A percentile compares a stretch with the other conserved stretches of the same genome.
Conservation (phyloP, 140 eudicot genomes). For the Flaveria floridana region DNA sequence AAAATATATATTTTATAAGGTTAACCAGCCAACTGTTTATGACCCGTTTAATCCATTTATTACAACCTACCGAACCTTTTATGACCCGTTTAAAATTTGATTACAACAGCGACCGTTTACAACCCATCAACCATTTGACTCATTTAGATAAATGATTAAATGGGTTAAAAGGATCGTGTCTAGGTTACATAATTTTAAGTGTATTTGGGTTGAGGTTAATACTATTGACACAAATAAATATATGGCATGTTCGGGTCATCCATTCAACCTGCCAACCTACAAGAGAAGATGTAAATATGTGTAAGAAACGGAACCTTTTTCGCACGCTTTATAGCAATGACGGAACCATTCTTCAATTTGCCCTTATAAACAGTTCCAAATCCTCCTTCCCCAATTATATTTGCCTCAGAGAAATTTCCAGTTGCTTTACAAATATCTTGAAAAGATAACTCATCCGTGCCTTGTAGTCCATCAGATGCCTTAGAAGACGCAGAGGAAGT, state of each 20-base stretch:
- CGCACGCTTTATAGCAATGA: constrained; percentile 72
- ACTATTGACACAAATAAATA: background rate
- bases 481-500: constrained; percentile 40
- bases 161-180: background rate
- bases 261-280: background rate
- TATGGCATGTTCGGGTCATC: background rate
- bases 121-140: background rate
- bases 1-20: background rate
- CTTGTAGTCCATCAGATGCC: constrained; percentile 33
- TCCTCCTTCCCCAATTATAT: constrained; percentile 75
- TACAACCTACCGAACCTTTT: background rate
- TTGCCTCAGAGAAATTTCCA: constrained; percentile 57
- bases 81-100: background rate
- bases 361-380: constrained; percentile 76
- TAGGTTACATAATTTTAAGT: background rate
- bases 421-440: constrained; percentile 65
- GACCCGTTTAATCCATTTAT: background rate
- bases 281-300: background rate
- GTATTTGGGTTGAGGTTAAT: background rate
- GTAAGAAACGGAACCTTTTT: constrained; percentile 46
- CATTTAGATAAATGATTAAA: background rate
- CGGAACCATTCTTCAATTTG: constrained; percentile 57
- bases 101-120: background rate
- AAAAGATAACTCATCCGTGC: constrained; percentile 39
- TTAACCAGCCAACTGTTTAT: background rate